Base-by-base conservation (phyloP, 202 grass and related monocot species). In the Carex arenaria region DNA sequence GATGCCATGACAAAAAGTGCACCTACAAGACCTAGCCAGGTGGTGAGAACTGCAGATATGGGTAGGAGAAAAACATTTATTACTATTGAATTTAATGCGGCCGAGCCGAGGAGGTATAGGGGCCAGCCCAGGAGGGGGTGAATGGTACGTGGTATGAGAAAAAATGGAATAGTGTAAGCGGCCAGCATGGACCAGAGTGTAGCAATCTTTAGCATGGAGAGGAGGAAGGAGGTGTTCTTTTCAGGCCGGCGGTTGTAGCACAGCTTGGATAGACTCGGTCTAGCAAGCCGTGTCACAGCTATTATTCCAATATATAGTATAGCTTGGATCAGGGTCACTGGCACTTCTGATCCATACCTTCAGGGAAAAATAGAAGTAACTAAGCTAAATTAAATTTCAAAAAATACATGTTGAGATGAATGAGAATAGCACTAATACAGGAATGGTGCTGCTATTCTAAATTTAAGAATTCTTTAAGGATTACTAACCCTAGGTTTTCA, bases 51-150 rank as follows among this genome's bases (percentile, higher is more conserved):
- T 7, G 88, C 59, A 18, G 89, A n/a, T 4, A 88, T 84, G 1
- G 89, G 89, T 1, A 97, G 88, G 62, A 97, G 86, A 78, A 97
- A 92, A 49, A 94, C 54, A 85, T 89, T 94, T 82, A 90, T 94
- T 67, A 97, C 89, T 47, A 97, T 87, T 19, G 83, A 94, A 80
- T 65, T 91, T 45, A 97, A 87, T 3, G 94, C 87, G 32, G 89
- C 80, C 59, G 91, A 71, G 14, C 94, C 94, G 0, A 97, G 89
- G 69, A 97, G 70, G 85, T 94, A 97, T 31, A 97, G 84, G 28
- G 91, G 85, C 94, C 94, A 97, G 64, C 94, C 91, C 31, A 94
- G 42, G 19, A 97, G 70, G 0, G 94, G 94, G 82, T 97, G 94
- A 13, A 90, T 84, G 0, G 94, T 97, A 19, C 89, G 86, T 22